Evolutionary conservation across 495 filamentous ascomycete species (phyloP).

Genomic region (Copromyces sp.): DNA sequence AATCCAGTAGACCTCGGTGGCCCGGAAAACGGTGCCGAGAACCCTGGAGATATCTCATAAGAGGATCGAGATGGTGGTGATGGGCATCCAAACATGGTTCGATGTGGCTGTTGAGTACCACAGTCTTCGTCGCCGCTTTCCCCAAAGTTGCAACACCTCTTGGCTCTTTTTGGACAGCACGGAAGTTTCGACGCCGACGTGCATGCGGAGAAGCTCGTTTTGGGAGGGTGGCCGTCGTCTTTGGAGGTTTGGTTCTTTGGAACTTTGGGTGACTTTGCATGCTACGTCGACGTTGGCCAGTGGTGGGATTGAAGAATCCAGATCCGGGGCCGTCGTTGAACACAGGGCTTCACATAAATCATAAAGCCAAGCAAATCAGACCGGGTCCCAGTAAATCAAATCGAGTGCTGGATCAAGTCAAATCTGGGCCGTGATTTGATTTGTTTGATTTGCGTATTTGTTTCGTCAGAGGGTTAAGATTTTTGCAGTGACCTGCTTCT

Average conservation of each 20-base stretch:
- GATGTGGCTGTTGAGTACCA: background rate
- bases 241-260: background rate
- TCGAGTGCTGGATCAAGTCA: no score
- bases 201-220: background rate
- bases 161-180: background rate
- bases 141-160: background rate
- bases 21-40: background rate
- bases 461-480: no score
- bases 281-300: background rate
- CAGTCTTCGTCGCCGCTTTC: background rate
- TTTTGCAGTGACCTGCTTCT: no score
- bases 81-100: background rate
- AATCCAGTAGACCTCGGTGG: background rate
- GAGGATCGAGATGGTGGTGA: background rate
- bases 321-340: no score
- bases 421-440: no score
- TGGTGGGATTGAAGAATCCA: background rate
- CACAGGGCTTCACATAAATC: no score
- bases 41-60: background rate
- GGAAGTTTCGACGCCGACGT: background rate
- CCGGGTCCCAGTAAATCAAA: no score
- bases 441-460: no score
- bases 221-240: background rate
- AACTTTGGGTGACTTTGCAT: background rate
- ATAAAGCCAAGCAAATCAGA: no score